Conservation (phyloP, 768 basidiomycete genomes). For the Lactifluus subvellereus region DNA sequence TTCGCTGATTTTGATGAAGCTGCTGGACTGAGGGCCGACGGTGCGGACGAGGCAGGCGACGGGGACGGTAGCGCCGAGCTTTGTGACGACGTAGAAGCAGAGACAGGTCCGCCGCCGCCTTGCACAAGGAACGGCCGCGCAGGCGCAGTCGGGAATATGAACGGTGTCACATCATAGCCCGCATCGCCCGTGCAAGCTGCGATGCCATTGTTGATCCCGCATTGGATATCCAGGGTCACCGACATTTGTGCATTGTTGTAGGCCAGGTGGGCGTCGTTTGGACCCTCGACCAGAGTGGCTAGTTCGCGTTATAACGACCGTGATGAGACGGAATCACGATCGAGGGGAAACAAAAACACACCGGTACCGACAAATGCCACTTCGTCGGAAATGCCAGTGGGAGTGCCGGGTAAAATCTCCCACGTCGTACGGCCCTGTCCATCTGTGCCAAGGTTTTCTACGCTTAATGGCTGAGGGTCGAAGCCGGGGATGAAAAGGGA, state of each 20-base stretch:
- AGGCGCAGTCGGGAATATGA: not conserved
- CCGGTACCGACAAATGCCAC: slow-evolving; percentile 3
- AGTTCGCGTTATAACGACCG: not conserved
- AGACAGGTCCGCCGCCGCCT: slow-evolving; percentile 5
- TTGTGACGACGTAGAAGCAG: not conserved
- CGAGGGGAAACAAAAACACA: not conserved
- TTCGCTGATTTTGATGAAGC: not conserved
- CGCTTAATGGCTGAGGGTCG: slow-evolving; percentile 14
- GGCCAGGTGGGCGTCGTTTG: slow-evolving; percentile 8
- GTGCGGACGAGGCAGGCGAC: not conserved
- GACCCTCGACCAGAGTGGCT: slow-evolving; percentile 14
- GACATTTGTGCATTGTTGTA: not conserved
- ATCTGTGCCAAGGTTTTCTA: slow-evolving; percentile 1
- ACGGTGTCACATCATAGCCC: not conserved
- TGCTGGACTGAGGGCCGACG: not conserved
- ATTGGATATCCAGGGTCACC: slow-evolving; percentile 2
- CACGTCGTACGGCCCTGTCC: slow-evolving; percentile 11
- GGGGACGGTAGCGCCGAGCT: not conserved
- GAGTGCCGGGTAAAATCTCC: slow-evolving; percentile 9
- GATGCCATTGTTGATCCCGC: slow-evolving; percentile 1
- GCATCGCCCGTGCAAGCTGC: not conserved
- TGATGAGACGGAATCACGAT: not conserved
- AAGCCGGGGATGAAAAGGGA: slow-evolving; percentile 13
- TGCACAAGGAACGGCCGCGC: slow-evolving; percentile 1
- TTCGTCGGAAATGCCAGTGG: not conserved